Evolutionary conservation across 345 rosid genomes (phyloP).

Genomic region (Barbarea vulgaris): DNA sequence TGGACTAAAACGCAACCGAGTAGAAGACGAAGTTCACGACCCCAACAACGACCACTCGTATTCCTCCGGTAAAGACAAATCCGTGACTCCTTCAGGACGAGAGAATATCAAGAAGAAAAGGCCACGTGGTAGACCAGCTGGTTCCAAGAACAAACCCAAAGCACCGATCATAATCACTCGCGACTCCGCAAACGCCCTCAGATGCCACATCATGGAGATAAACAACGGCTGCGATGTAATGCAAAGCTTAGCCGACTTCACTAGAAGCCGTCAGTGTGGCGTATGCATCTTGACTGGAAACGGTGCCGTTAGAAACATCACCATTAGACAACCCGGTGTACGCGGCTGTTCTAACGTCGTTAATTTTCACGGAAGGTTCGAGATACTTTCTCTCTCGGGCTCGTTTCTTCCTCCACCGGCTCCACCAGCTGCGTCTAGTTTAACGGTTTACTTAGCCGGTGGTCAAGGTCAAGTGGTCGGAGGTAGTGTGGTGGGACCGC

Average conservation of each 20-base stretch:
- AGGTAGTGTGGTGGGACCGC: conserved; percentile 75
- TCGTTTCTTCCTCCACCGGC: conserved; percentile 91
- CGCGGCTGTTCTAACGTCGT: conserved; percentile 53
- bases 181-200: conserved; percentile 80
- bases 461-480: conserved; percentile 93
- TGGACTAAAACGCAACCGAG: conserved; percentile 61
- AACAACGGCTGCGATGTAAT: conserved; percentile 67
- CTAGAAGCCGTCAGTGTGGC: conserved; percentile 71
- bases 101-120: conserved; percentile 48
- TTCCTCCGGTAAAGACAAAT: conserved; percentile 41
- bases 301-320: conserved; percentile 74
- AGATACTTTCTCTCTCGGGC: conserved; percentile 78
- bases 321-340: conserved; percentile 58
- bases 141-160: conserved; percentile 85
- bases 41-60: conserved; percentile 2
- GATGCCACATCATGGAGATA: conserved; percentile 79
- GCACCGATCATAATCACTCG: conserved; percentile 83
- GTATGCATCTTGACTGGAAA: conserved; percentile 76
- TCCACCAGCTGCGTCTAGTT: conserved; percentile 74
- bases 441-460: conserved; percentile 77
- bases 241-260: conserved; percentile 72
- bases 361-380: conserved; percentile 77
- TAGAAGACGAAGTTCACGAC: conserved; percentile 41
- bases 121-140: conserved; percentile 78
- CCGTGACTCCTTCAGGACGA: neutral